phyloP scores from a whole-genome alignment of 2,329 filamentous ascomycete genomes.

The Chaetomium strumarium region DNA sequence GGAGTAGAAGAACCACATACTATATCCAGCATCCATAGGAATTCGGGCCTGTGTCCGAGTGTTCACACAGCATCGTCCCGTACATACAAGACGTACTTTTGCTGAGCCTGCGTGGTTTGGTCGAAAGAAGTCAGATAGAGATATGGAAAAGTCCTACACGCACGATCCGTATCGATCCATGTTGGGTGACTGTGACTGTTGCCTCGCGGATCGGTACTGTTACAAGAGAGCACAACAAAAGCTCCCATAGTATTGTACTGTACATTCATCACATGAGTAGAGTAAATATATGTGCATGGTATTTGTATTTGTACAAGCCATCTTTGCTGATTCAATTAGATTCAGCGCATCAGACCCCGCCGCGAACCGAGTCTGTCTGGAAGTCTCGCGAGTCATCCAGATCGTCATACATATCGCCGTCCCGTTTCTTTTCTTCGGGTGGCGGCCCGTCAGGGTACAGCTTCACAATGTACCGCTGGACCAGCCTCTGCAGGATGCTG shows the following conservation, averaged over 20 bases:
- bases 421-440: not conserved
- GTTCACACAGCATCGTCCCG: not conserved
- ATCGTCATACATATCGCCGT: not conserved
- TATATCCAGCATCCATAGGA: constrained; percentile 2
- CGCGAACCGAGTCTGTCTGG: not conserved
- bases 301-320: not conserved
- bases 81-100: not conserved
- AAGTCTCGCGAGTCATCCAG: not conserved
- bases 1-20: not conserved
- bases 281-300: not conserved
- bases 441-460: constrained; percentile 13
- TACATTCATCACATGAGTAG: not conserved
- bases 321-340: not conserved
- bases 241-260: not conserved
- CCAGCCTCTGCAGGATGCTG: constrained; percentile 28
- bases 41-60: not conserved
- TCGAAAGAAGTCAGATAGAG: not conserved
- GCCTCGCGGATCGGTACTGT: too few species aligned
- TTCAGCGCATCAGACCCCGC: not conserved
- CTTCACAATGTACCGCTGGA: constrained; percentile 25
- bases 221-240: not conserved
- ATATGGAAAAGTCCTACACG: not conserved
- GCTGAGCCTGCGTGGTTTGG: not conserved
- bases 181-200: not conserved
- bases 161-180: not conserved